Percentiles rank a stretch among this genome's conserved stretches.
Evolutionary conservation across 192 early-diverging fungal genomes (phyloP).

Genomic region (Linderina pennispora): DNA sequence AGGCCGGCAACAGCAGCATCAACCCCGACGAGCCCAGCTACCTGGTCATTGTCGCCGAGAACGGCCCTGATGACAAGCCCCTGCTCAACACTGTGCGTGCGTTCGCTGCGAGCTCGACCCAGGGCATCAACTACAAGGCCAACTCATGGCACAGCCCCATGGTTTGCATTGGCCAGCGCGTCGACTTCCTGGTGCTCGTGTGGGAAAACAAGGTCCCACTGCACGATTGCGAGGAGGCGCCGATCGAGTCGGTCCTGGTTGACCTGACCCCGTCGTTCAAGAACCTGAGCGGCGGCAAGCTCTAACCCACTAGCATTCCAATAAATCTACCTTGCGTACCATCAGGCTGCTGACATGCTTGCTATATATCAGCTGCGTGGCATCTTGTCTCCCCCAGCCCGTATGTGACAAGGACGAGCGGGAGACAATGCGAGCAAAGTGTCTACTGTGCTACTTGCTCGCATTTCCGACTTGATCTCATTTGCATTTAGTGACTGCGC

Average conservation of each 20-base stretch:
- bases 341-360: too few species aligned
- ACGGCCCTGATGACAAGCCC: slow-evolving; percentile 63
- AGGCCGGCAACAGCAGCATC: slow-evolving; percentile 11
- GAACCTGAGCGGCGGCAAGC: slow-evolving; percentile 18
- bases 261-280: slow-evolving; percentile 41
- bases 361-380: too few species aligned
- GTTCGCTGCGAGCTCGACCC: slow-evolving; percentile 61
- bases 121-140: slow-evolving; percentile 77
- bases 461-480: too few species aligned
- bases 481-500: too few species aligned
- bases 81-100: slow-evolving; percentile 67
- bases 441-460: too few species aligned
- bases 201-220: slow-evolving; percentile 68
- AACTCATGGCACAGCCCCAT: slow-evolving; percentile 92
- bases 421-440: too few species aligned
- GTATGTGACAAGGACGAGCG: too few species aligned
- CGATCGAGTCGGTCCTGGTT: slow-evolving; percentile 23
- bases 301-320: slow-evolving; percentile 9
- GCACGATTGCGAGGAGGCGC: slow-evolving; percentile 69
- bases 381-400: too few species aligned
- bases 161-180: slow-evolving; percentile 59
- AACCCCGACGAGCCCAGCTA: slow-evolving; percentile 47
- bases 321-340: too few species aligned
- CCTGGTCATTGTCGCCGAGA: slow-evolving; percentile 76
- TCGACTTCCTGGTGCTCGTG: slow-evolving; percentile 68